phyloP scores from a whole-genome alignment of 306 rosid species.

The Fragaria iinumae region DNA sequence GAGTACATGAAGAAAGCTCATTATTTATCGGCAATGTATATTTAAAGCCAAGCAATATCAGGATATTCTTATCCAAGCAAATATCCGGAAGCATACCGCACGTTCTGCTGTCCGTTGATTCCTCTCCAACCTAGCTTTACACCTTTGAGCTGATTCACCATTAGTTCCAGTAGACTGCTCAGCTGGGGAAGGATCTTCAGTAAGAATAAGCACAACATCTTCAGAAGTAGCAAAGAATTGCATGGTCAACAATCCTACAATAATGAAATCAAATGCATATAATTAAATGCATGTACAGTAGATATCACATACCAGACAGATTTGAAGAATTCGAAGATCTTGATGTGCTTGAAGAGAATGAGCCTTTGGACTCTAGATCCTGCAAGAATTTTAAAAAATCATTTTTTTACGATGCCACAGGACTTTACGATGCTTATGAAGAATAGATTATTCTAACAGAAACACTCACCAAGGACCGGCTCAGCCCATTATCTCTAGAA shows the following conservation, averaged over 20 bases:
- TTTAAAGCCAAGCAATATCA: conserved; percentile 21
- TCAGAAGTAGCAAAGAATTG: background rate
- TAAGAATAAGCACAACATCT: conserved; percentile 19
- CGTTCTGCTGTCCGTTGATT: conserved; percentile 84
- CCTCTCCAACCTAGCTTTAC: conserved; percentile 75
- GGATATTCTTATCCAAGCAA: background rate
- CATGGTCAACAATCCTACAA: background rate
- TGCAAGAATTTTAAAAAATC: conserved; percentile 19
- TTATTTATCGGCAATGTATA: conserved; percentile 16
- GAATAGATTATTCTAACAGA: background rate
- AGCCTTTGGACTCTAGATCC: conserved; percentile 40
- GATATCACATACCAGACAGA: conserved; percentile 53
- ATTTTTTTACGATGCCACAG: conserved; percentile 4
- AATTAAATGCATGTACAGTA: conserved; percentile 11
- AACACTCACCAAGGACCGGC: conserved; percentile 31
- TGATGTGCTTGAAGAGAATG: conserved; percentile 37
- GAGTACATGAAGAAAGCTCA: conserved; percentile 29
- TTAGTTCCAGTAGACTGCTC: conserved; percentile 50
- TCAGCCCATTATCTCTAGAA: conserved; percentile 48
- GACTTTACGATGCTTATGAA: conserved; percentile 8
- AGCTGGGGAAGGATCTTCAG: conserved; percentile 40
- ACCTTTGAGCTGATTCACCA: conserved; percentile 70
- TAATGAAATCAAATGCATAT: background rate
- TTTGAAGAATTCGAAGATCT: conserved; percentile 55
- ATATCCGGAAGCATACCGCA: conserved; percentile 50